A percentile compares a stretch with the other conserved stretches of the same genome.
These are phyloP conservation scores for Eragrostis nindensis DNA, from an alignment of 176 grass and related monocot species.

Conservation along the genomic window DNA sequence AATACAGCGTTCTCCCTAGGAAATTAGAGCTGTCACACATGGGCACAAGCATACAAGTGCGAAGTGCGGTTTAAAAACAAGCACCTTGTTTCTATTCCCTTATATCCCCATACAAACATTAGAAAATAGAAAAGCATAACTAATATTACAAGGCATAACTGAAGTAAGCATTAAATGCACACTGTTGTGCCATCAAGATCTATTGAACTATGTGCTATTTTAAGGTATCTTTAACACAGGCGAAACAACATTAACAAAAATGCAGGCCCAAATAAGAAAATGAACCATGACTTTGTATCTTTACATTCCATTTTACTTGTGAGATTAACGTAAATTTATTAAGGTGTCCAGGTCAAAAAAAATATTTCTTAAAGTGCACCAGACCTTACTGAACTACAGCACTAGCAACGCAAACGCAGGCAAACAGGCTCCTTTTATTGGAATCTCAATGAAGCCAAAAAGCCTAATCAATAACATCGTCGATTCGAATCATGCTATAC, in stretches of 20 bases:
- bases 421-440: neutral
- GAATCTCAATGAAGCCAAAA: neutral
- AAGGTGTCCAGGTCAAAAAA: too few species aligned
- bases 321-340: neutral
- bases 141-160: neutral
- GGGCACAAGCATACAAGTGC: neutral
- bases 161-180: neutral
- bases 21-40: neutral
- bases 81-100: neutral
- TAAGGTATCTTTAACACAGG: conserved; percentile 20
- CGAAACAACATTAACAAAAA: neutral
- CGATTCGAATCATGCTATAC: conserved; percentile 12
- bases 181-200: neutral
- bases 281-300: neutral
- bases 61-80: neutral
- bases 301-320: neutral
- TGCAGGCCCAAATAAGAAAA: conserved; percentile 5
- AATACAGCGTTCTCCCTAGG: conserved; percentile 21
- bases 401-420: neutral
- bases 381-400: neutral
- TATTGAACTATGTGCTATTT: neutral
- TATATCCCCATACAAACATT: neutral
- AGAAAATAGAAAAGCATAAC: neutral
- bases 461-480: neutral
- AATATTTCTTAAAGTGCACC: neutral